Evolutionary conservation across 1,284 basidiomycete species (phyloP).

Genomic region (Phellinidium pouzarii): DNA sequence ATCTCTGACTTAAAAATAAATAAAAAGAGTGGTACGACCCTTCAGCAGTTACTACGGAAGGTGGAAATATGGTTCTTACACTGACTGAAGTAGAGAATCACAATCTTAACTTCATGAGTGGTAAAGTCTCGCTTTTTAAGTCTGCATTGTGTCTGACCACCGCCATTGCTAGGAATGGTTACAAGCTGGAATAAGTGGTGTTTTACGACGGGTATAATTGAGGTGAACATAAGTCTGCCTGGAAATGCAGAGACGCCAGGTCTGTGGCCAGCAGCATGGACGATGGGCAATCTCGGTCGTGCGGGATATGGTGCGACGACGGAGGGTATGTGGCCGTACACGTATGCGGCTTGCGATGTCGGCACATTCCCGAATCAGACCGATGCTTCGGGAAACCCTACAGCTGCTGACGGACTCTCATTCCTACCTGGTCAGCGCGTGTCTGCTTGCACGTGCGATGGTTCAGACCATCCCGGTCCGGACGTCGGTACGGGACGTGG

Average conservation of each 20-base stretch:
- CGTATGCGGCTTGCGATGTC: constrained; percentile 36
- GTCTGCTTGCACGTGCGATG: constrained; percentile 38
- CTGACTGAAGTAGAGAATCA: constrained; percentile 40
- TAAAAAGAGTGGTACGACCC: constrained; percentile 52
- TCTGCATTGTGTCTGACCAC: neutral
- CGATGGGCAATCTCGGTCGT: constrained; percentile 40
- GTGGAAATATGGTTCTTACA: constrained; percentile 49
- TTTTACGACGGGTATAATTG: constrained; percentile 71
- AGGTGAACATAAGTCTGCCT: constrained; percentile 45
- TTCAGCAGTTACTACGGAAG: constrained; percentile 43
- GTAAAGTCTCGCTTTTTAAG: neutral
- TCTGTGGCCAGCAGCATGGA: constrained; percentile 37
- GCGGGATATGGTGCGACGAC: constrained; percentile 42
- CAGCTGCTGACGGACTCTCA: constrained; percentile 31
- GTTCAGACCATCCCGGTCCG: constrained; percentile 50
- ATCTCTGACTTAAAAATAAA: neutral
- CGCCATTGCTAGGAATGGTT: constrained; percentile 25
- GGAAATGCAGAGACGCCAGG: constrained; percentile 36
- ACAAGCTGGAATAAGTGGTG: constrained; percentile 63
- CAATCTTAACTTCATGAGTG: constrained; percentile 43
- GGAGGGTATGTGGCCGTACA: constrained; percentile 38
- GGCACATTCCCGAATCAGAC: constrained; percentile 41
- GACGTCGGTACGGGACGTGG: constrained; percentile 35
- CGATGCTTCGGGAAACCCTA: constrained; percentile 22
- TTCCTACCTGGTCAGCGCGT: constrained; percentile 42